Evolutionary conservation across 2,329 filamentous ascomycete species (phyloP).

Genomic region (Leptosphaerulina australis): DNA sequence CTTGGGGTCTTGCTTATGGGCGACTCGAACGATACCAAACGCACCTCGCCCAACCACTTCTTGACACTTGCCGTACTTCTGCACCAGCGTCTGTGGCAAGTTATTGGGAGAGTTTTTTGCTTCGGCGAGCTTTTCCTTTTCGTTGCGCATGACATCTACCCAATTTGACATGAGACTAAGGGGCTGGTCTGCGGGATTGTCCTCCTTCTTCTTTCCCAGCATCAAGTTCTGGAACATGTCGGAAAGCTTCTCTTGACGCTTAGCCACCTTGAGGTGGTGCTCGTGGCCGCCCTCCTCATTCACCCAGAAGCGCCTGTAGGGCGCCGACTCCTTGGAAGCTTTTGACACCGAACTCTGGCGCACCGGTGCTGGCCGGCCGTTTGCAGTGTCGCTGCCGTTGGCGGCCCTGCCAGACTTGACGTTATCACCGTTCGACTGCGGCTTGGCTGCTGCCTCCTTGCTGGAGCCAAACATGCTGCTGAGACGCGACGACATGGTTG

Average conservation of each 20-base stretch:
- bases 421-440: slow-evolving; percentile 40
- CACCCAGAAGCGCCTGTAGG: slow-evolving; percentile 60
- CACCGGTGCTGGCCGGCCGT: slow-evolving; percentile 36
- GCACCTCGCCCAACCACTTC: slow-evolving; percentile 95
- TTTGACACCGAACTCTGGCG: slow-evolving; percentile 30
- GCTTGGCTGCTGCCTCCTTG: slow-evolving; percentile 31
- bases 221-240: slow-evolving; percentile 89
- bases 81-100: slow-evolving; percentile 78
- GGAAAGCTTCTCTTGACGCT: slow-evolving; percentile 90
- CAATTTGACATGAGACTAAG: slow-evolving; percentile 92
- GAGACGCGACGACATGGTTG: slow-evolving; percentile 52
- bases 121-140: slow-evolving; percentile 75
- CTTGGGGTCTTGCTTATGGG: slow-evolving; percentile 88
- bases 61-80: slow-evolving; percentile 98
- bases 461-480: slow-evolving; percentile 50
- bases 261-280: slow-evolving; percentile 86
- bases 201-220: slow-evolving; percentile 78
- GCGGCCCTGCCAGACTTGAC: slow-evolving; percentile 28
- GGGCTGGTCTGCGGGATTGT: slow-evolving; percentile 72
- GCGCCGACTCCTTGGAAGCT: slow-evolving; percentile 41
- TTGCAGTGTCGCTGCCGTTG: slow-evolving; percentile 34
- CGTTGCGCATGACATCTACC: slow-evolving; percentile 90
- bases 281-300: slow-evolving; percentile 74
- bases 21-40: slow-evolving; percentile 96
- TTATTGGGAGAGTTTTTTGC: slow-evolving; percentile 82